phyloP scores from a whole-genome alignment of 306 rosid species.

The Dalbergia oliveri region DNA sequence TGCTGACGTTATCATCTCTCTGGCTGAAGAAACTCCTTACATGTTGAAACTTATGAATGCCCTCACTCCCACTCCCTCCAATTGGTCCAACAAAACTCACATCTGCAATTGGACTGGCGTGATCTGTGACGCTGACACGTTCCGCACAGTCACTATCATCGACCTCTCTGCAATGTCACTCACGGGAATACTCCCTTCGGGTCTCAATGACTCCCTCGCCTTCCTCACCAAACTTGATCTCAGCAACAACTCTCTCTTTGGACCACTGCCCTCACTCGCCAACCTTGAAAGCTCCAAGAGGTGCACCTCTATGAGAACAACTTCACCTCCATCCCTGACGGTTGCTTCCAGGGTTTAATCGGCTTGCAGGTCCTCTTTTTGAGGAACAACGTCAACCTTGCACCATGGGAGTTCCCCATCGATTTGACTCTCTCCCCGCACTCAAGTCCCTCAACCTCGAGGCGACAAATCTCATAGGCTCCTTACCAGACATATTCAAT shows the following conservation, averaged over 20 bases:
- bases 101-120: background rate
- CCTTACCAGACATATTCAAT: background rate
- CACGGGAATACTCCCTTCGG: background rate
- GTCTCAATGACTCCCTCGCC: background rate
- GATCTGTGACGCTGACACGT: background rate
- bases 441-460: accelerated
- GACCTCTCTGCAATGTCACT: background rate
- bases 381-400: background rate
- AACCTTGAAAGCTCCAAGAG: background rate
- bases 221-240: background rate
- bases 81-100: background rate
- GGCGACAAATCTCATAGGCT: background rate
- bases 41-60: background rate
- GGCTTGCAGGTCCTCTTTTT: background rate
- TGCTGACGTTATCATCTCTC: too few relatives aligned
- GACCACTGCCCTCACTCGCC: background rate
- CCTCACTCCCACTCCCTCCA: background rate
- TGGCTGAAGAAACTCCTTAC: background rate
- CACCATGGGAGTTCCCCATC: background rate
- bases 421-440: background rate
- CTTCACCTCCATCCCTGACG: background rate
- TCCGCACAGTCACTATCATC: background rate
- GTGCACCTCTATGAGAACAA: slow-evolving; percentile 33
- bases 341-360: background rate
- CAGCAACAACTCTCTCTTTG: background rate